Base-by-base conservation (phyloP, 352 stramenopile genomes). In the Pythium coloratum region DNA sequence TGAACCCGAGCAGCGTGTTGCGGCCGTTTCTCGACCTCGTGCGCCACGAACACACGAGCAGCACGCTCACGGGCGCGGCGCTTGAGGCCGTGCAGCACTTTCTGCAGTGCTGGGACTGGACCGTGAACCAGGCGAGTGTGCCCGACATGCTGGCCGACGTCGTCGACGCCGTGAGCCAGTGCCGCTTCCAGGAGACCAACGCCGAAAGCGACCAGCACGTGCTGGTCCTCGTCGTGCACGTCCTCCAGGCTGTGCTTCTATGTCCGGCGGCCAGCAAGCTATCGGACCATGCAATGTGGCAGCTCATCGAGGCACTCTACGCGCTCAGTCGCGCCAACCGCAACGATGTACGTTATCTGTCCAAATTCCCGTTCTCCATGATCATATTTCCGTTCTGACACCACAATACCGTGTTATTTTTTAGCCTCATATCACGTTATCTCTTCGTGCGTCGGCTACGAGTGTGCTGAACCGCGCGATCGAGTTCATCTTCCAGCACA, bases 71-170 rank as follows among this genome's bases (percentile, higher is more conserved):
- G 1, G 89, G 88, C 5, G 91, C 91, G 7, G 94, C 97, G 14
- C 81, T 99, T 26, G 89, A 95, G 47, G 91, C 94, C 1, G 81
- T 99, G 59, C 92, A 98, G 81, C 98, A 98, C 67, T 98, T 99
- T 56, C 76, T 99, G 33, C 82, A 97, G 14, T 95, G 64, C 47
- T 94, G 84, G 83, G 78, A 84, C 18, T 93, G 84, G 84, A 18
- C 60, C 16, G 46, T 74, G 16, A 70, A 75, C n/a, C 73, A 67
- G 16, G 46, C 49, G 40, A 69, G 36, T 33, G 63, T 76, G 44
- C 68, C 73, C 0, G 84, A 95, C 46, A 81, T 79, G 14, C 62
- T 91, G 3, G 80, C 84, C 7, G 88, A 95, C 47, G 88, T 99
- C 69, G 94, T 98, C 13, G 86, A 98, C 38, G 90, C 91, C 18